A percentile compares a stretch with the other conserved stretches of the same genome.
phyloP scores from a whole-genome alignment of 352 stramenopile species.

The Globisporangium ultimum region DNA sequence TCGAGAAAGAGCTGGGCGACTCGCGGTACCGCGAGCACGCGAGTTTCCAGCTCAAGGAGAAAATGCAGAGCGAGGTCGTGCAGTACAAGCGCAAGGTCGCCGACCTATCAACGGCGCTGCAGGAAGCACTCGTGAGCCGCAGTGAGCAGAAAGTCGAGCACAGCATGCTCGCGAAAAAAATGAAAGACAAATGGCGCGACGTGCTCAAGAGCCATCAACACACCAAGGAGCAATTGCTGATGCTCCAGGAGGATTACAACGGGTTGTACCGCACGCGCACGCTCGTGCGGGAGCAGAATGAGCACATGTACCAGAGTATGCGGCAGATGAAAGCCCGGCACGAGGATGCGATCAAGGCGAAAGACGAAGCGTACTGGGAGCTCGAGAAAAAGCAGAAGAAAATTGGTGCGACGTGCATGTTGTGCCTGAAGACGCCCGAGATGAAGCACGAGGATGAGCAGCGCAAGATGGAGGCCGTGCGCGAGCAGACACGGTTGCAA shows the following conservation, averaged over 20 bases:
- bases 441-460: constrained; percentile 37
- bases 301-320: constrained; percentile 41
- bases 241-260: constrained; percentile 75
- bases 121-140: constrained; percentile 39
- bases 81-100: constrained; percentile 56
- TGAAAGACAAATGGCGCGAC: constrained; percentile 73
- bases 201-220: constrained; percentile 36
- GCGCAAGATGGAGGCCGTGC: constrained; percentile 35
- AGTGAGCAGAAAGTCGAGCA: constrained; percentile 53
- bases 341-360: constrained; percentile 40
- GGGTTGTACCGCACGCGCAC: constrained; percentile 47
- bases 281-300: constrained; percentile 39
- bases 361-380: constrained; percentile 56
- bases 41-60: constrained; percentile 69
- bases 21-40: constrained; percentile 56
- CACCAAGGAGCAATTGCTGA: constrained; percentile 52
- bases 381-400: constrained; percentile 67
- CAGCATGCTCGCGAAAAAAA: constrained; percentile 33
- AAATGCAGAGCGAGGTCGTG: constrained; percentile 45
- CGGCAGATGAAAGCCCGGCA: constrained; percentile 41
- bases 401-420: constrained; percentile 34
- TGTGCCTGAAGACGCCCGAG: constrained; percentile 56
- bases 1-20: constrained; percentile 71
- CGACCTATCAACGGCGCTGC: constrained; percentile 45
- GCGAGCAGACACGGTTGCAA: constrained; percentile 45